Evolutionary conservation across 306 rosid genomes (phyloP).

Genomic region (Rosa lucieae): DNA sequence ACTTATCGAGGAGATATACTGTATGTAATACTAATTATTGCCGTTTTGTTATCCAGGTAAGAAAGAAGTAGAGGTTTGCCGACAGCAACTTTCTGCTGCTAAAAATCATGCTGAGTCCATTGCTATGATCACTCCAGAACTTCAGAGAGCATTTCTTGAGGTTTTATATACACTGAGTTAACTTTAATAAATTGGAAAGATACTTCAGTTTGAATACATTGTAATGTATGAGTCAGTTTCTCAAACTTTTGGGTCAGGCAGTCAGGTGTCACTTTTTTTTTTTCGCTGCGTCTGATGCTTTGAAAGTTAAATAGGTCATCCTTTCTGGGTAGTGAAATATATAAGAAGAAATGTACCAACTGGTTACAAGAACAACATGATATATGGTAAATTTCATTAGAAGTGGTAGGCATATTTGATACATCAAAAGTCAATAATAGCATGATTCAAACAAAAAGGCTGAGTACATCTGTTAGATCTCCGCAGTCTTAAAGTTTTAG

Average conservation of each 20-base stretch:
- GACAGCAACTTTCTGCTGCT: slow-evolving; percentile 51
- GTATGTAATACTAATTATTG: slow-evolving; percentile 6
- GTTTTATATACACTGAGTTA: slow-evolving; percentile 33
- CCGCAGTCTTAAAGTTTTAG: neutral
- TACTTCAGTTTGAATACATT: neutral
- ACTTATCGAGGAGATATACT: neutral
- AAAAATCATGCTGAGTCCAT: slow-evolving; percentile 71
- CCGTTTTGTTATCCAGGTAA: slow-evolving; percentile 50
- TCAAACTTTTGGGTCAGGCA: neutral
- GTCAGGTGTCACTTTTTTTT: neutral
- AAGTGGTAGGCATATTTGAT: neutral
- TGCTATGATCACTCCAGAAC: slow-evolving; percentile 67
- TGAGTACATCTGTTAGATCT: neutral
- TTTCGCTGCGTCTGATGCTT: neutral
- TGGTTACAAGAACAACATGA: neutral
- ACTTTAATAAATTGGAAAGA: neutral
- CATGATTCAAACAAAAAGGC: neutral
- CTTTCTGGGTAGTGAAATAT: neutral
- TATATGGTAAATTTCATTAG: neutral
- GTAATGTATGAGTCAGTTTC: neutral
- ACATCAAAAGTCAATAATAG: neutral
- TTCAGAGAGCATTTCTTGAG: slow-evolving; percentile 82
- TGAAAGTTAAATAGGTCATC: neutral
- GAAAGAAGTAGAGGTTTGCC: slow-evolving; percentile 53
- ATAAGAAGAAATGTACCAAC: neutral